phyloP scores from a whole-genome alignment of 352 stramenopile species.

The Globisporangium spiculum region DNA sequence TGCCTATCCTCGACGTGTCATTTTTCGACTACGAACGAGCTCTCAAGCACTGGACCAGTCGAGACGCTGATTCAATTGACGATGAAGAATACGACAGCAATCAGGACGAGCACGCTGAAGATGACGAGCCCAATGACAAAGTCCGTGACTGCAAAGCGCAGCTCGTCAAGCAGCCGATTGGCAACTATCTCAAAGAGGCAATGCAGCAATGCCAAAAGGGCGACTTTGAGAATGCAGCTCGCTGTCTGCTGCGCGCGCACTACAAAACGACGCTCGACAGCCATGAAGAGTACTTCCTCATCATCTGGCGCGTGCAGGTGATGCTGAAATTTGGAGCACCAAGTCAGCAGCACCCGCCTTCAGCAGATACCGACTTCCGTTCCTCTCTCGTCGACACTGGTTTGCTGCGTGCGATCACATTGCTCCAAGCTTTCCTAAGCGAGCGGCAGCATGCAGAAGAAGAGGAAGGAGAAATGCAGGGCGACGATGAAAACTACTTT shows the following conservation, averaged over 20 bases:
- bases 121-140: not conserved
- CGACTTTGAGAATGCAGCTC: conserved; percentile 23
- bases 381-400: not conserved
- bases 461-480: conserved; percentile 6
- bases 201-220: conserved; percentile 12
- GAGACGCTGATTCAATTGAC: not conserved
- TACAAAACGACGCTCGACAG: conserved; percentile 53
- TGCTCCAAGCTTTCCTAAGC: conserved; percentile 37
- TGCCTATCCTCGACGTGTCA: conserved; percentile 18
- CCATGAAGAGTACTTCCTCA: conserved; percentile 46
- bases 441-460: conserved; percentile 31
- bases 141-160: conserved; percentile 5
- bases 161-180: conserved; percentile 16
- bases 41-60: conserved; percentile 24
- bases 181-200: conserved; percentile 21
- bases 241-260: conserved; percentile 39
- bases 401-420: conserved; percentile 18
- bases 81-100: conserved; percentile 15
- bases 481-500: not conserved
- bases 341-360: no score
- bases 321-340: conserved; percentile 12
- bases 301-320: conserved; percentile 45
- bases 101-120: conserved; percentile 2
- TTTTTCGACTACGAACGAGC: conserved; percentile 37
- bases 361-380: not conserved